phyloP scores from a whole-genome alignment of 2,329 filamentous ascomycete species.

The Sarocladiaceae sp. region DNA sequence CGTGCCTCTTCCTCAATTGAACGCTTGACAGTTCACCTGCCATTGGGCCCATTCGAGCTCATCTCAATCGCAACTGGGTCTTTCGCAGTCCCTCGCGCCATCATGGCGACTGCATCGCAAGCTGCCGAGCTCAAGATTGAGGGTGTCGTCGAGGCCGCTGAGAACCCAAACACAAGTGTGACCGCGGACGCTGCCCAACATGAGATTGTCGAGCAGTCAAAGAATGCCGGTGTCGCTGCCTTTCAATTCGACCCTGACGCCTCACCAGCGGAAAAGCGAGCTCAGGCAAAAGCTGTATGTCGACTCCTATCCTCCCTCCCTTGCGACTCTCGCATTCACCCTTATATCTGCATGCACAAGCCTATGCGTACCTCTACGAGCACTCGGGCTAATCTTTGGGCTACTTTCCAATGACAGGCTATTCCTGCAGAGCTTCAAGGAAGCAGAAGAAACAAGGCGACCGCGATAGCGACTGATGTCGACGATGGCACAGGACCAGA shows the following conservation, averaged over 20 bases:
- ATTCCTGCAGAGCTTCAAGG: conserved; percentile 31
- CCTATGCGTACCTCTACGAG: conserved; percentile 2
- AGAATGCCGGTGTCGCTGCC: conserved; percentile 70
- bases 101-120: conserved; percentile 26
- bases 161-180: conserved; percentile 61
- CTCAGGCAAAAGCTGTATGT: conserved; percentile 68
- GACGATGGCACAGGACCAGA: conserved; percentile 62
- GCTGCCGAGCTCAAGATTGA: conserved; percentile 69
- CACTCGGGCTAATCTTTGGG: neutral
- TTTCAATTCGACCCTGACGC: conserved; percentile 87
- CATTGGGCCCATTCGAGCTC: too few relatives aligned
- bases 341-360: neutral
- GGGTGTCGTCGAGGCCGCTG: conserved; percentile 70
- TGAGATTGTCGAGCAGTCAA: conserved; percentile 69
- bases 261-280: conserved; percentile 73
- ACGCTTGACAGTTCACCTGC: too few relatives aligned
- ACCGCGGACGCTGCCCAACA: conserved; percentile 66
- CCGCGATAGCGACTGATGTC: conserved; percentile 72
- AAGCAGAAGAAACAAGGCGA: conserved; percentile 44
- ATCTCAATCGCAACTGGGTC: too few relatives aligned
- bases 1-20: too few relatives aligned
- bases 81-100: conserved; percentile 13
- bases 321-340: neutral
- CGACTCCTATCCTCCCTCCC: neutral
- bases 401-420: conserved; percentile 22